Evolutionary conservation across 2,329 filamentous ascomycete species (phyloP).

Genomic region (Colletotrichum spinosum): DNA sequence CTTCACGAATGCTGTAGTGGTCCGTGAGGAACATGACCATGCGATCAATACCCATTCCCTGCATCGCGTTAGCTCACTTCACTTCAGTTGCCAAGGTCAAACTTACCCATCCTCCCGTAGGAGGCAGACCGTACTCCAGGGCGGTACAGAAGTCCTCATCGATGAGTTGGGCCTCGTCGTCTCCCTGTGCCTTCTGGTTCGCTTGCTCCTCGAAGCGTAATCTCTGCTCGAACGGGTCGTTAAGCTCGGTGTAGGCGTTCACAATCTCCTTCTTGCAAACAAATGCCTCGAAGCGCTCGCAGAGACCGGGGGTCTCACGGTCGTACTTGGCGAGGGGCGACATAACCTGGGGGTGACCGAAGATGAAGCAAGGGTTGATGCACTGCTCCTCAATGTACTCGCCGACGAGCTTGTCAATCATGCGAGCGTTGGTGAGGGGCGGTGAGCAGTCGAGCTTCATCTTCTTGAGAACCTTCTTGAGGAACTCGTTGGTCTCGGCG

Average conservation of each 20-base stretch:
- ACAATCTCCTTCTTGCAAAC: constrained; percentile 97
- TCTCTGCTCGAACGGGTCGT: constrained; percentile 92
- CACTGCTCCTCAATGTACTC: constrained; percentile 96
- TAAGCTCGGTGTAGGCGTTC: constrained; percentile 98
- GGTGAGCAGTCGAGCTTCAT: constrained; percentile 89
- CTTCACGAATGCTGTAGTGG: constrained; percentile 93
- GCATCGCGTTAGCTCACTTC: neutral
- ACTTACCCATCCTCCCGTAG: constrained; percentile 84
- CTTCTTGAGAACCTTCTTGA: constrained; percentile 87
- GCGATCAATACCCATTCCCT: constrained; percentile 92
- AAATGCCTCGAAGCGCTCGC: constrained; percentile 97
- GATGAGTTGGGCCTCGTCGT: constrained; percentile 95
- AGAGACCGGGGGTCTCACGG: constrained; percentile 82
- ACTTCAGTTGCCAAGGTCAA: neutral
- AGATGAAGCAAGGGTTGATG: constrained; percentile 80
- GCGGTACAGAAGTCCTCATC: constrained; percentile 95
- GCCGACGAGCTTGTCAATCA: constrained; percentile 94
- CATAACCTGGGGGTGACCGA: constrained; percentile 73
- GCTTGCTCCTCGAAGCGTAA: constrained; percentile 83
- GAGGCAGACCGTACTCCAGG: constrained; percentile 82
- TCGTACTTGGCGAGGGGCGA: constrained; percentile 95
- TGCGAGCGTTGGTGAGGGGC: constrained; percentile 91
- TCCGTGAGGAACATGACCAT: constrained; percentile 96
- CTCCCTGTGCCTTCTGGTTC: constrained; percentile 93
- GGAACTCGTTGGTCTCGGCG: constrained; percentile 87